Base-by-base conservation (phyloP, 306 rosid genomes). In the Corylus heterophylla region DNA sequence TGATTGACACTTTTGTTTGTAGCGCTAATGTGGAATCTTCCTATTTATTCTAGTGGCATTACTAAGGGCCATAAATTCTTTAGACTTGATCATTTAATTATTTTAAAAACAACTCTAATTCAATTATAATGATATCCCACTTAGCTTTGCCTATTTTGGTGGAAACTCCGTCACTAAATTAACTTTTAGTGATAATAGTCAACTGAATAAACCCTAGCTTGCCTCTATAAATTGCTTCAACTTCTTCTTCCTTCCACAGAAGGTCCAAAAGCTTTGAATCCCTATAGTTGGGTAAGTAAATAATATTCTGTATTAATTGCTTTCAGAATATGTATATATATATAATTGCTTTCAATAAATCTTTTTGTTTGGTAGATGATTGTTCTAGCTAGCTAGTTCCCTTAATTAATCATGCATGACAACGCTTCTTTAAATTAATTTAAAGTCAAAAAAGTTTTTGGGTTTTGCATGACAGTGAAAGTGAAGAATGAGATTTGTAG, bases 111-210 rank as follows among this genome's bases (percentile, higher is more conserved):
- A 78, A 75, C 51, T 70, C 81, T 64, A 74, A 77, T 71, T 13
- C 48, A 58, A 61, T 58, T 59, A 55, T 13, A 61, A 88, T 89
- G 91, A 72, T 48, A 76, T 54, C 10, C 73, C 93, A 89, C 90
- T 88, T 77, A 81, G 35, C 58, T 39, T 84, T 83, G 83, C 80
- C 82, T 52, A 79, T 58, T 78, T 77, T 75, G 83, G 88, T 86
- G 88, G 84, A 82, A 77, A 76, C 80, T 70, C 83, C 87, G 80
- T 75, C 82, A 78, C 78, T 79, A 79, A 64, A 69, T 81, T 81
- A 64, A 69, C 79, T 81, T 69, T 70, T 47, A 68, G 73, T 81
- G 85, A 54, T 67, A 5, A 39, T 4, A 44, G 29, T 45, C 27
- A 6, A 45, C 0, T 6, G 10, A 2, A 73, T 4, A 47, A 69